Evolutionary conservation across 345 rosid species (phyloP).

Genomic region (Hypericum perforatum): DNA sequence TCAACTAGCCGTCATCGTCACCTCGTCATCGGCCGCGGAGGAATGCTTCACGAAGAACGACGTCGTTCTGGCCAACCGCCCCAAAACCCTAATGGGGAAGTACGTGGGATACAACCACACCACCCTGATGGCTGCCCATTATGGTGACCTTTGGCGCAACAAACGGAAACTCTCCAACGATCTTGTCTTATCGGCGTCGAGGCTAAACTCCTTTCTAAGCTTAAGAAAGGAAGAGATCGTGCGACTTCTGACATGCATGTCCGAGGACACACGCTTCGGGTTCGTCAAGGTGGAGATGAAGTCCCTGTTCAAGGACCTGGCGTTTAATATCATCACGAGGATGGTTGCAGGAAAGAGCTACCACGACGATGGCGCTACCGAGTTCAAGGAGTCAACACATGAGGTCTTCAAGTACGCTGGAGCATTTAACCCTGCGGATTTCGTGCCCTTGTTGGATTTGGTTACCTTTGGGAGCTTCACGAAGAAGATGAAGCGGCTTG

Average conservation of each 20-base stretch:
- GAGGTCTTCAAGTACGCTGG: background rate
- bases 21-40: background rate
- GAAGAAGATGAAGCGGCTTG: background rate
- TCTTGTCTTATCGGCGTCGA: slow-evolving; percentile 5
- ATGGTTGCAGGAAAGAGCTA: slow-evolving; percentile 9
- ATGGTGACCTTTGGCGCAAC: slow-evolving; percentile 12
- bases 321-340: slow-evolving; percentile 3
- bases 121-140: background rate
- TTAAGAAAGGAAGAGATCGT: slow-evolving; percentile 4
- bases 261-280: background rate
- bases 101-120: slow-evolving; percentile 6
- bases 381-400: background rate
- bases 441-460: background rate
- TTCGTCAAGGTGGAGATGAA: slow-evolving; percentile 1
- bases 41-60: slow-evolving; percentile 11
- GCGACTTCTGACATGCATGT: background rate
- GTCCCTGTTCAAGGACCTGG: background rate
- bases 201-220: background rate
- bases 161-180: background rate
- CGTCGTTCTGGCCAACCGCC: slow-evolving; percentile 9
- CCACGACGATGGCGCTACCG: background rate
- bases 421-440: background rate
- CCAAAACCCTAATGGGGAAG: background rate
- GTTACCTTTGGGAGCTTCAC: background rate
- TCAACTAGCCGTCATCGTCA: background rate